Evolutionary conservation across 169 alveolate species (phyloP).

Genomic region (Plasmodium relictum): DNA sequence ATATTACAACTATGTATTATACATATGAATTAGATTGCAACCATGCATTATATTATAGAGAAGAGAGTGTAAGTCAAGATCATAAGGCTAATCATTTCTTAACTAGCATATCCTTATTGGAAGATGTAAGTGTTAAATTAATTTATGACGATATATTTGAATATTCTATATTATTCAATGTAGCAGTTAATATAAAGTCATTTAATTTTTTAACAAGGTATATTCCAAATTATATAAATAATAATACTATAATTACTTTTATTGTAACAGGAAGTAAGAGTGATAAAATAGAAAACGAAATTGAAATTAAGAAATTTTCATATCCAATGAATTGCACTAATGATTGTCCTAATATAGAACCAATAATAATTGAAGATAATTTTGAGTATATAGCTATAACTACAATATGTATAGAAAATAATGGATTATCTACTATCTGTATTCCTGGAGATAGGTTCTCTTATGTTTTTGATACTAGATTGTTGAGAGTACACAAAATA

Average conservation of each 20-base stretch:
- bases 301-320: constrained; percentile 5
- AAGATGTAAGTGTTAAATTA: constrained; percentile 32
- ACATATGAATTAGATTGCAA: constrained; percentile 73
- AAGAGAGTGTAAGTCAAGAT: constrained; percentile 8
- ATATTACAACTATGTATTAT: constrained; percentile 41
- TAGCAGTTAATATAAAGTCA: neutral
- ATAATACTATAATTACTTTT: constrained; percentile 10
- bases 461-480: constrained; percentile 62
- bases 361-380: constrained; percentile 50
- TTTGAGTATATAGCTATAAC: constrained; percentile 45
- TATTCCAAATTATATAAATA: constrained; percentile 12
- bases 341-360: constrained; percentile 23
- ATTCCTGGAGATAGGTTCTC: constrained; percentile 28
- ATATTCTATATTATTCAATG: constrained; percentile 17
- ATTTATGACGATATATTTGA: constrained; percentile 30
- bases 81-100: constrained; percentile 12
- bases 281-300: neutral
- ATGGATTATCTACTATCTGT: constrained; percentile 21
- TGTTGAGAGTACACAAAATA: constrained; percentile 46
- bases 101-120: constrained; percentile 37
- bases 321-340: constrained; percentile 17
- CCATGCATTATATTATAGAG: constrained; percentile 35
- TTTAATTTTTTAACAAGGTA: constrained; percentile 10
- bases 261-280: constrained; percentile 30
- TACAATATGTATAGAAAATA: constrained; percentile 51